phyloP scores from a whole-genome alignment of 768 basidiomycete species.

The Gyrodon lividus region DNA sequence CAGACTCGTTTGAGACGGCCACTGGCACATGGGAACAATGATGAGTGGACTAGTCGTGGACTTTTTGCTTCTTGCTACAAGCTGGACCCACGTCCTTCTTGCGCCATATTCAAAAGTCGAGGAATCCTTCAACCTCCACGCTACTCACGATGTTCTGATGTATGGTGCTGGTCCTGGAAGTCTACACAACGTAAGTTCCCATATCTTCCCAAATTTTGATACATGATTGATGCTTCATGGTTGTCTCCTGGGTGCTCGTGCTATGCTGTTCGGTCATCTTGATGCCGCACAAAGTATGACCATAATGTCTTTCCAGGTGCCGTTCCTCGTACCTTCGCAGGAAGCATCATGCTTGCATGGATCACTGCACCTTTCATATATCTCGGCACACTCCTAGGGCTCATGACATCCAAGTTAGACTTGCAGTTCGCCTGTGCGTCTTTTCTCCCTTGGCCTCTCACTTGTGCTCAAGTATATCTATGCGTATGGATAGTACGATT shows the following conservation, averaged over 20 bases:
- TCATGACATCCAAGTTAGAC: conserved; percentile 56
- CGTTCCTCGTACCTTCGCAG: conserved; percentile 85
- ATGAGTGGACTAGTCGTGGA: conserved; percentile 42
- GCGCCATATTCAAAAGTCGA: conserved; percentile 96
- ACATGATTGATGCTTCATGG: conserved; percentile 7
- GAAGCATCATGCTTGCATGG: conserved; percentile 68
- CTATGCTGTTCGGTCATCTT: not conserved
- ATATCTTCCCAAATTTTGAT: not conserved
- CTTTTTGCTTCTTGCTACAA: conserved; percentile 44
- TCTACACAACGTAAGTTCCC: conserved; percentile 48
- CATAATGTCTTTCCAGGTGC: conserved; percentile 87
- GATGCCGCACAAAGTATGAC: conserved; percentile 64
- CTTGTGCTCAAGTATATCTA: not conserved
- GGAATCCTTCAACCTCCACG: conserved; percentile 95
- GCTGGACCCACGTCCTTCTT: conserved; percentile 68
- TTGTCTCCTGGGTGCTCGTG: not conserved
- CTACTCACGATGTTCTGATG: conserved; percentile 81
- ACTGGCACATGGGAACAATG: not conserved
- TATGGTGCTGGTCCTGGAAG: conserved; percentile 53
- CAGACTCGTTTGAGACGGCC: not conserved
- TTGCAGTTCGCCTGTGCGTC: conserved; percentile 68
- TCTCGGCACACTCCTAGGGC: conserved; percentile 40
- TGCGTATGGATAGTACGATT: conserved; percentile 57
- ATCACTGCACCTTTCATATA: conserved; percentile 48
- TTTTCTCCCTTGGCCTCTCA: not conserved